phyloP scores from a whole-genome alignment of 768 basidiomycete genomes.

The Rhizopogon salebrosus region DNA sequence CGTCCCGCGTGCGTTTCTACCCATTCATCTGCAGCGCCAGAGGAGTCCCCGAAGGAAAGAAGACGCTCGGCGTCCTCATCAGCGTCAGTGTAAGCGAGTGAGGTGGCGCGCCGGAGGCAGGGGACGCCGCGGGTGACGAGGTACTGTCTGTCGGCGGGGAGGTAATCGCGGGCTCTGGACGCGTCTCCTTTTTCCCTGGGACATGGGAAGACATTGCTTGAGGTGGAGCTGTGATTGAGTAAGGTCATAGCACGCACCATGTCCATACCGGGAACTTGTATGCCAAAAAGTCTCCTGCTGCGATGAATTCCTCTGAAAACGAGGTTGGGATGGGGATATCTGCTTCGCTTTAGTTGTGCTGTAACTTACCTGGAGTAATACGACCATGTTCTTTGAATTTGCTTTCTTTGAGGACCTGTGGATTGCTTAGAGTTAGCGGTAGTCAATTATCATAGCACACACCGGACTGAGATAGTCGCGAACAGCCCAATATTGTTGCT shows the following conservation, averaged over 20 bases:
- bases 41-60: slow-evolving; percentile 72
- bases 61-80: slow-evolving; percentile 96
- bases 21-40: slow-evolving; percentile 81
- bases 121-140: slow-evolving; percentile 95
- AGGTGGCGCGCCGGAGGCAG: slow-evolving; percentile 88
- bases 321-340: slow-evolving; percentile 7
- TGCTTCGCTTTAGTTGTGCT: not conserved
- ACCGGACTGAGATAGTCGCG: slow-evolving; percentile 93
- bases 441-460: slow-evolving; percentile 28
- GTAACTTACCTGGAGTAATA: slow-evolving; percentile 78
- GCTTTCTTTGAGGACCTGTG: slow-evolving; percentile 90
- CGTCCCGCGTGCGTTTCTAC: slow-evolving; percentile 95
- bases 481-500: slow-evolving; percentile 93
- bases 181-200: slow-evolving; percentile 89
- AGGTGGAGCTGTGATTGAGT: not conserved
- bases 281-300: slow-evolving; percentile 92
- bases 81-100: slow-evolving; percentile 89
- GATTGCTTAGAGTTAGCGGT: slow-evolving; percentile 18
- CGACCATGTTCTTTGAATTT: slow-evolving; percentile 99
- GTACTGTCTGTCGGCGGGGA: slow-evolving; percentile 96
- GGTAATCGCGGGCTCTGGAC: slow-evolving; percentile 81
- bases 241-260: slow-evolving; percentile 54
- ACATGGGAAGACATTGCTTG: slow-evolving; percentile 1
- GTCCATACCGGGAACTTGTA: slow-evolving; percentile 99
- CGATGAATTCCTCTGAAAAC: slow-evolving; percentile 88